These are phyloP conservation scores for Solanum corneliomulleri DNA, from an alignment of 257 asterid species.

Conservation along the genomic window DNA sequence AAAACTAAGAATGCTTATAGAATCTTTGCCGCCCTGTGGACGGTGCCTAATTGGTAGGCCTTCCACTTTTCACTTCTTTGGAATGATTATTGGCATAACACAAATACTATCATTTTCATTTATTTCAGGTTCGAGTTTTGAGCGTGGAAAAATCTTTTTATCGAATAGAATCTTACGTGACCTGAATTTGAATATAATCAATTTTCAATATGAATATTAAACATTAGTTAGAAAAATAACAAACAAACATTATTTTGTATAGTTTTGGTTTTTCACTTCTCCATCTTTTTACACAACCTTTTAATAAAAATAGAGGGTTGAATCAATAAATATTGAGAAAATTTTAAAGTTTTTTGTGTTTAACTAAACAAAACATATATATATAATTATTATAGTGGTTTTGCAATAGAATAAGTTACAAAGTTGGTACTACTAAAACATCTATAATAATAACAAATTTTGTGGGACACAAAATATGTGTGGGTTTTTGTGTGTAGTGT, in stretches of 20 bases:
- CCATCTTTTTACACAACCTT: not conserved
- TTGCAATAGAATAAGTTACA: not conserved
- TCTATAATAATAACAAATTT: not conserved
- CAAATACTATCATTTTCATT: not conserved
- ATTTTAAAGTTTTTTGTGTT: not conserved
- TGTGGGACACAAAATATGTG: not conserved
- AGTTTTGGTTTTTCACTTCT: not conserved
- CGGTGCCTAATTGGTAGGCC: not conserved
- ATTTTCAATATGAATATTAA: too few relatives aligned
- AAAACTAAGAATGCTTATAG: not conserved
- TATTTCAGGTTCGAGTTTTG: not conserved
- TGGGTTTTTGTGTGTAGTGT: not conserved
- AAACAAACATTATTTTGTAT: not conserved
- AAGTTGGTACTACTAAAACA: not conserved
- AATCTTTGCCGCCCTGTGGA: not conserved
- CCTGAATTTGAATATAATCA: accelerated
- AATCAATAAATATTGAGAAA: not conserved
- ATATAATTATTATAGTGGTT: not conserved
- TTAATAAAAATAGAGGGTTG: not conserved
- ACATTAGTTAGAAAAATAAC: not conserved
- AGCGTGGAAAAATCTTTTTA: not conserved
- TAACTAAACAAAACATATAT: not conserved
- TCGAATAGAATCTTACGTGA: accelerated
- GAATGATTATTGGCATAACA: not conserved
- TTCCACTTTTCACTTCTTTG: not conserved